phyloP scores from a whole-genome alignment of 2,329 filamentous ascomycete species.

The Microdochium bolleyi region DNA sequence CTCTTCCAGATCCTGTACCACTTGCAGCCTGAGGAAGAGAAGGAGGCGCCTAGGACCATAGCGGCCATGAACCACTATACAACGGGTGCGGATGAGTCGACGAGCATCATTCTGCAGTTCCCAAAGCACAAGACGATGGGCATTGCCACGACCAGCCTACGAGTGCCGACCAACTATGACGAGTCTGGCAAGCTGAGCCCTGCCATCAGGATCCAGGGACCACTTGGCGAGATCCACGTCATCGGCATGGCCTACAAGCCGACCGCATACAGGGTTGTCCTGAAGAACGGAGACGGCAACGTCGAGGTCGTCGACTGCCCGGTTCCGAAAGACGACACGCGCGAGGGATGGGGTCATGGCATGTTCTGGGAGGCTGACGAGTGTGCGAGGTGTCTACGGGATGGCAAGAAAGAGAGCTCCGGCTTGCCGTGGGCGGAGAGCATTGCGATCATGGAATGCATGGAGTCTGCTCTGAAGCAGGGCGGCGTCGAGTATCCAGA shows the following conservation, averaged over 20 bases:
- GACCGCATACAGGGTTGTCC: conserved; percentile 55
- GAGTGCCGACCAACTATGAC: conserved; percentile 54
- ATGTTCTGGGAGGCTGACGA: conserved; percentile 90
- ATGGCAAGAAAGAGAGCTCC: conserved; percentile 69
- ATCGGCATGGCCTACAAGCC: conserved; percentile 65
- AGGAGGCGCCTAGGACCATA: conserved; percentile 60
- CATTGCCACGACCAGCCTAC: conserved; percentile 60
- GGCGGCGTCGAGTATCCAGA: conserved; percentile 46
- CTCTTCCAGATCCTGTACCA: conserved; percentile 85
- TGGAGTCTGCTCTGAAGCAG: conserved; percentile 47
- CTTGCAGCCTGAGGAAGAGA: conserved; percentile 58
- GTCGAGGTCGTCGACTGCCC: conserved; percentile 44
- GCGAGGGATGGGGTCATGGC: conserved; percentile 56
- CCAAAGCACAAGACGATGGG: conserved; percentile 62
- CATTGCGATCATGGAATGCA: conserved; percentile 73
- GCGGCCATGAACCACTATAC: conserved; percentile 65
- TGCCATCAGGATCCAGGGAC: conserved; percentile 72
- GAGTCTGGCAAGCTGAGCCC: conserved; percentile 51
- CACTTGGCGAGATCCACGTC: conserved; percentile 76
- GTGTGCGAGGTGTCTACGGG: conserved; percentile 64
- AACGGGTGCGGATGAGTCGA: conserved; percentile 70
- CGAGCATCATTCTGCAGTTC: conserved; percentile 72
- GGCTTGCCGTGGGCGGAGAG: conserved; percentile 68
- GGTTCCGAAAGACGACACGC: conserved; percentile 40
- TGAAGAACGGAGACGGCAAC: conserved; percentile 35